Evolutionary conservation across 345 rosid genomes (phyloP), one percentile per base, ranked within the genome.

Genomic region (Combretum micranthum): DNA sequence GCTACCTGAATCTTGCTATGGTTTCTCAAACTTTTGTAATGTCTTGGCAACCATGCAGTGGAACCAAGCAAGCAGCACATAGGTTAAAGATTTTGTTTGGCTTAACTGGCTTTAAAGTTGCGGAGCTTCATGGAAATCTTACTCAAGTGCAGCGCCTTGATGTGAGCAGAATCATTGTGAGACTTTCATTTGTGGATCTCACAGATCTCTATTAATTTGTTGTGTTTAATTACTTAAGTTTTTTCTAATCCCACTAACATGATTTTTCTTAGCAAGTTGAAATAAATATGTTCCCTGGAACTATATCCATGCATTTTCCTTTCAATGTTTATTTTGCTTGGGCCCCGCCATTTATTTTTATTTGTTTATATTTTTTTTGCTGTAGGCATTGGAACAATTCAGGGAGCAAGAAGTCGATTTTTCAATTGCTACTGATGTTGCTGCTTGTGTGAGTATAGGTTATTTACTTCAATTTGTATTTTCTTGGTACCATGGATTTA

Each of bases 61-160:
- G 97, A 61, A 89, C 97, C 20, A 93, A 93, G 79, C 90, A 79
- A 69, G 83, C 96, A 67, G 99, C 99, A 17, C 97, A 89, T 74
- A 82, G 97, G 64, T 75, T 93, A 81, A 93, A 87, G 81, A 89
- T 93, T 77, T 69, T 87, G 63, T 93, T 93, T 64, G 94, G 88
- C 67, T 73, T 93, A 62, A 81, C 85, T 59, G 92, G 94, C 44
- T 78, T 80, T 53, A 80, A 80, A 79, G 97, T 94, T 53, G 91
- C 96, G 39, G 99, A 89, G 82, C 97, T 93, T 73, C 99, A 89
- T 74, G 96, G 97, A 72, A 88, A 93, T 75, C 97, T 89, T 60
- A 93, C 99, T 18, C 99, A 93, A 78, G 76, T 82, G 53, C 99
- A 93, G 64, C 94, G 97, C 25, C 91, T 93, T 69, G 96, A 87